Evolutionary conservation across 306 rosid species (phyloP).

Genomic region (Boehmeria nivea): DNA sequence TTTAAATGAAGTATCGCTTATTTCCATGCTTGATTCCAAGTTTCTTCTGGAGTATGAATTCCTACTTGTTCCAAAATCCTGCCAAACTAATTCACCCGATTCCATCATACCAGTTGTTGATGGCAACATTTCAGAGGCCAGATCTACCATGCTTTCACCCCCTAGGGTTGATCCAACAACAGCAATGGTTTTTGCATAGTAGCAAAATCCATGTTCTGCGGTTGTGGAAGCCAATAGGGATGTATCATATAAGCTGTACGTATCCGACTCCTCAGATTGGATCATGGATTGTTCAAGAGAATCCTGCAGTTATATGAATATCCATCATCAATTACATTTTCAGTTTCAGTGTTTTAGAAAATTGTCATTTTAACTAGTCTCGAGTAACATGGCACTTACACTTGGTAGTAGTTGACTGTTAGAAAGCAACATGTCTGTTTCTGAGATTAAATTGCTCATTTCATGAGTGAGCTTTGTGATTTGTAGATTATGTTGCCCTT

Average conservation of each 20-base stretch:
- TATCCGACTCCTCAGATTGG: slow-evolving; percentile 42
- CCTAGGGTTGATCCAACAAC: slow-evolving; percentile 45
- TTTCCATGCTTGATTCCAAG: slow-evolving; percentile 27
- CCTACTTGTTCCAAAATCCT: slow-evolving; percentile 23
- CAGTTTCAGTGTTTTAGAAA: neutral
- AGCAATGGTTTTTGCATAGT: slow-evolving; percentile 44
- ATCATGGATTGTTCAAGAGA: slow-evolving; percentile 41
- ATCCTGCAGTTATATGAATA: slow-evolving; percentile 45
- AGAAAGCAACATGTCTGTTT: slow-evolving; percentile 54
- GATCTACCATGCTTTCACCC: slow-evolving; percentile 36
- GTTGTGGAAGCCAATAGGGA: slow-evolving; percentile 53
- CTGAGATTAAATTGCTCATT: slow-evolving; percentile 65
- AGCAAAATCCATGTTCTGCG: slow-evolving; percentile 76
- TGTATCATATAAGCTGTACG: slow-evolving; percentile 46
- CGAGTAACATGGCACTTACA: slow-evolving; percentile 39
- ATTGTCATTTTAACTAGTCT: neutral
- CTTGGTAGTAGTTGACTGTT: slow-evolving; percentile 35
- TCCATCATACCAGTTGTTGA: slow-evolving; percentile 47
- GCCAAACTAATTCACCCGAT: slow-evolving; percentile 52
- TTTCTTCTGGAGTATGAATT: too few relatives aligned
- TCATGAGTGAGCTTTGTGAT: slow-evolving; percentile 49
- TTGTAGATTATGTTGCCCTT: slow-evolving; percentile 38
- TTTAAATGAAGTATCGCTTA: slow-evolving; percentile 19
- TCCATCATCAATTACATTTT: neutral
- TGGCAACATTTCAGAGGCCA: slow-evolving; percentile 59